Percentiles rank a stretch among this genome's conserved stretches.
Conservation (phyloP, 169 alveolate genomes). For the Babesia bigemina region DNA sequence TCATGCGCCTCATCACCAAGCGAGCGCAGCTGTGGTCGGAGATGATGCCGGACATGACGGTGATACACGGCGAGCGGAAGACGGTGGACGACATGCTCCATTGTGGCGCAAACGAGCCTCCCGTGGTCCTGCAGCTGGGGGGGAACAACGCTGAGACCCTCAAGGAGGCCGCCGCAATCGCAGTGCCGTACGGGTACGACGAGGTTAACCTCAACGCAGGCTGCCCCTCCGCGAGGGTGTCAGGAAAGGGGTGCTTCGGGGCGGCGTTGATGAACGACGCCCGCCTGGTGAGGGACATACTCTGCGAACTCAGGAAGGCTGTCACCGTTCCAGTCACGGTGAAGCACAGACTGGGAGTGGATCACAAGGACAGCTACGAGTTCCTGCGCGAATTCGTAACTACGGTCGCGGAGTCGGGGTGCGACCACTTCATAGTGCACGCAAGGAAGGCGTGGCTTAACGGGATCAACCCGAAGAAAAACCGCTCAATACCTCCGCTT, state of each 20-base stretch:
- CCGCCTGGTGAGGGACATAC: conserved; percentile 86
- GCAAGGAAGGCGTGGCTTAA: conserved; percentile 92
- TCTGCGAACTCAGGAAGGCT: conserved; percentile 49
- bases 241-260: conserved; percentile 93
- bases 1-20: conserved; percentile 86
- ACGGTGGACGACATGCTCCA: conserved; percentile 53
- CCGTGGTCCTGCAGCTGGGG: conserved; percentile 92
- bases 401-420: conserved; percentile 84
- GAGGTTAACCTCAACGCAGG: conserved; percentile 94
- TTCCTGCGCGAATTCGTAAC: conserved; percentile 79
- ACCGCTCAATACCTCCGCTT: conserved; percentile 91
- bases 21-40: conserved; percentile 90
- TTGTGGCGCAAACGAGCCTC: conserved; percentile 78
- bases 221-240: conserved; percentile 91
- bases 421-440: conserved; percentile 90
- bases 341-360: conserved; percentile 95
- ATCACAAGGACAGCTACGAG: conserved; percentile 85
- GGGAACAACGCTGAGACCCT: conserved; percentile 89
- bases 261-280: conserved; percentile 94
- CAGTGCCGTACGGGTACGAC: conserved; percentile 88
- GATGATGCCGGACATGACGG: conserved; percentile 88
- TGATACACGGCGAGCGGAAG: conserved; percentile 74
- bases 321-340: conserved; percentile 88
- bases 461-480: conserved; percentile 92
- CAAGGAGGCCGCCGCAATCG: conserved; percentile 87